These are phyloP conservation scores for Misopates orontium DNA, from an alignment of 257 asterid species.

Conservation along the genomic window DNA sequence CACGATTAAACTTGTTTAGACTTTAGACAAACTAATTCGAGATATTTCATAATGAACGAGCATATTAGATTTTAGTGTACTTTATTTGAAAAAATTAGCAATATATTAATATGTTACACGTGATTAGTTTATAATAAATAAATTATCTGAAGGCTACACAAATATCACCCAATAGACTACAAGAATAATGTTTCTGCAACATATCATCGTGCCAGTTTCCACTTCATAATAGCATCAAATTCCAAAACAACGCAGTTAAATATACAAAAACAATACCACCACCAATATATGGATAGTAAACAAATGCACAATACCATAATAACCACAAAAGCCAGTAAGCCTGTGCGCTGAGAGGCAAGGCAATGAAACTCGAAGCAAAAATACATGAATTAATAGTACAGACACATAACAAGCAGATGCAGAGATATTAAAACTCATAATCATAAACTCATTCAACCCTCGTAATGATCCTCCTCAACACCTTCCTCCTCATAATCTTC, in stretches of 20 bases:
- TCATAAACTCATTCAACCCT: slow-evolving; percentile 26
- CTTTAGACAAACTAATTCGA: no score
- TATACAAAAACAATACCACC: slow-evolving; percentile 16
- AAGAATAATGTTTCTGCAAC: no score
- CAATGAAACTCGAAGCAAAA: slow-evolving; percentile 16
- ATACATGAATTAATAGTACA: slow-evolving; percentile 13
- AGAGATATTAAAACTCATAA: not conserved
- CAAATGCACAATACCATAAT: slow-evolving; percentile 23
- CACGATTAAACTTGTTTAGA: no score
- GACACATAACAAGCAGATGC: slow-evolving; percentile 6
- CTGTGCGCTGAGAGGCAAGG: no score
- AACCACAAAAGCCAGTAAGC: slow-evolving; percentile 1
- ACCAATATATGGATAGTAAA: slow-evolving; percentile 9
- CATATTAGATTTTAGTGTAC: no score
- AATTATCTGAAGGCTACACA: no score
- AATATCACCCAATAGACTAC: no score
- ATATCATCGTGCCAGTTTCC: no score
- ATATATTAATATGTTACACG: no score
- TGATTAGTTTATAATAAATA: no score
- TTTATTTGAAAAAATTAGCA: no score
- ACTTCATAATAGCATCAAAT: not conserved
- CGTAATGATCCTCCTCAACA: slow-evolving; percentile 46
- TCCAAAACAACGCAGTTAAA: not conserved
- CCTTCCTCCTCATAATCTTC: slow-evolving; percentile 64
- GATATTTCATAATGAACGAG: no score